phyloP scores from a whole-genome alignment of 805 yeast genomes.

The Suhomyces sp. region DNA sequence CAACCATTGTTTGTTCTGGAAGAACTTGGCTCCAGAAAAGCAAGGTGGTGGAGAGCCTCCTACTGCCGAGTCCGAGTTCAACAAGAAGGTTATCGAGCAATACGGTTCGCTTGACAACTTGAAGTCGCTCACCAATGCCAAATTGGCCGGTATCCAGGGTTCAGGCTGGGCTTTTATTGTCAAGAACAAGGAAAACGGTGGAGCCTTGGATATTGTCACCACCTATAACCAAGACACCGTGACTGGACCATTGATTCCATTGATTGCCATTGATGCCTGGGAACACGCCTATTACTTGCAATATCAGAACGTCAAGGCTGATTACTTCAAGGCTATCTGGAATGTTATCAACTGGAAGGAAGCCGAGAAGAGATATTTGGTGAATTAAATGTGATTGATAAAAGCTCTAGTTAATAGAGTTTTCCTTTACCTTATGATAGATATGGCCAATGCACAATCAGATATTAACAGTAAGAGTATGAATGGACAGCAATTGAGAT shows the following conservation, averaged over 20 bases:
- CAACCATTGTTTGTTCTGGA: conserved; percentile 87
- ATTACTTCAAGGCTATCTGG: conserved; percentile 93
- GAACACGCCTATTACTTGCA: conserved; percentile 95
- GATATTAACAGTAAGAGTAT: no score
- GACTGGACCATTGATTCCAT: conserved; percentile 64
- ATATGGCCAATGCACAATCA: no score
- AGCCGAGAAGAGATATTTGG: conserved; percentile 66
- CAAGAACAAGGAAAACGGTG: conserved; percentile 68
- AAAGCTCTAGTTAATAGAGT: no score
- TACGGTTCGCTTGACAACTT: conserved; percentile 75
- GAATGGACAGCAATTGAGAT: no score
- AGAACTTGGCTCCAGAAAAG: conserved; percentile 73
- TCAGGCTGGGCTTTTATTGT: conserved; percentile 95
- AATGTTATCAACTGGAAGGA: conserved; percentile 91
- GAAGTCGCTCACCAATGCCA: conserved; percentile 56
- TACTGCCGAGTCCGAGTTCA: conserved; percentile 51
- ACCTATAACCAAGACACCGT: conserved; percentile 88
- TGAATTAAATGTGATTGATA: no score
- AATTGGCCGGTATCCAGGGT: conserved; percentile 84
- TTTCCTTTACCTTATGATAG: no score
- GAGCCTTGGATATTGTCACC: conserved; percentile 75
- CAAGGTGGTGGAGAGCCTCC: conserved; percentile 77
- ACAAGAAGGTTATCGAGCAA: conserved; percentile 56
- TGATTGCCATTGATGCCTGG: conserved; percentile 94
- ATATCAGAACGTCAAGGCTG: conserved; percentile 87